A percentile compares a stretch with the other conserved stretches of the same genome.
These are phyloP conservation scores for Aureobasidium sp. DNA, from an alignment of 2,329 filamentous ascomycete genomes.

Conservation along the genomic window DNA sequence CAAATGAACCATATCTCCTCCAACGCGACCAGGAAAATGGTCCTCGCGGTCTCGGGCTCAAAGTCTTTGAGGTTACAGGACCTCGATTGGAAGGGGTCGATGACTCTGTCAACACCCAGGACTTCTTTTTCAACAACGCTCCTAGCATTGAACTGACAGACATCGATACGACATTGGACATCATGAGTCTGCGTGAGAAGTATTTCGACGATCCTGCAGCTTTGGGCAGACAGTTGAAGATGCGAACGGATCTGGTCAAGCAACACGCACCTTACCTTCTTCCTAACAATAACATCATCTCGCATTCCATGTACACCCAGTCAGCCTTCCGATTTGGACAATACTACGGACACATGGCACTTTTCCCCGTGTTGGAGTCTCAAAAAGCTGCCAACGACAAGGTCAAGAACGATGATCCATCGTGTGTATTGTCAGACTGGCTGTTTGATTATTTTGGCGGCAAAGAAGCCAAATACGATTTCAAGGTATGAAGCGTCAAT, in stretches of 20 bases:
- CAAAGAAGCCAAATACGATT: conserved; percentile 23
- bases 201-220: conserved; percentile 21
- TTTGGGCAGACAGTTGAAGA: conserved; percentile 18
- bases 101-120: conserved; percentile 18
- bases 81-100: conserved; percentile 14
- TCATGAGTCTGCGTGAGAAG: conserved; percentile 24
- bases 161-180: conserved; percentile 25
- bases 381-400: conserved; percentile 16
- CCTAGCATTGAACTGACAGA: conserved; percentile 26
- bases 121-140: conserved; percentile 28
- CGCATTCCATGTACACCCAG: conserved; percentile 24
- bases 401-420: conserved; percentile 18
- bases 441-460: conserved; percentile 19
- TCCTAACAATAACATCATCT: conserved; percentile 31
- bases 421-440: conserved; percentile 22
- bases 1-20: conserved; percentile 20
- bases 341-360: conserved; percentile 23
- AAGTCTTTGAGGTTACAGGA: conserved; percentile 17
- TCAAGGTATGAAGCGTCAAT: conserved; percentile 15
- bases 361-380: conserved; percentile 22
- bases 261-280: conserved; percentile 23
- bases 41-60: conserved; percentile 18
- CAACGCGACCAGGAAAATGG: conserved; percentile 17
- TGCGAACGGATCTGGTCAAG: conserved; percentile 25
- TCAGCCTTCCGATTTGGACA: conserved; percentile 25